These are phyloP conservation scores for Toxoplasma gondii DNA, from an alignment of 169 alveolate species.

Conservation along the genomic window DNA sequence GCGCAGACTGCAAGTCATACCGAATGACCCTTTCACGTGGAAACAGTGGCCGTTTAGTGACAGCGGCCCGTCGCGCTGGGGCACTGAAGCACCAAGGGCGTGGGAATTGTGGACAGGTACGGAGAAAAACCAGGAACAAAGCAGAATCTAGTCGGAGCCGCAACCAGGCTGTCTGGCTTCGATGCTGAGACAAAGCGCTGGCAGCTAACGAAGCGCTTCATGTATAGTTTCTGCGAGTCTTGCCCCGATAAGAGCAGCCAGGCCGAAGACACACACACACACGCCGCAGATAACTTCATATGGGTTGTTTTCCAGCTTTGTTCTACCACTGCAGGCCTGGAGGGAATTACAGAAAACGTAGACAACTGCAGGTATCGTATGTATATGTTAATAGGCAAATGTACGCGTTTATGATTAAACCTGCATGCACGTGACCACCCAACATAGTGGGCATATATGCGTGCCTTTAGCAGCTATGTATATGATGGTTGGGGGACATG, in stretches of 20 bases:
- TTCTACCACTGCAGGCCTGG: too few relatives aligned
- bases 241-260: too few relatives aligned
- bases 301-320: too few relatives aligned
- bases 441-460: too few relatives aligned
- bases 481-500: too few relatives aligned
- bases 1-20: conserved; percentile 65
- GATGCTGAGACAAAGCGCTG: background rate
- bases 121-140: background rate
- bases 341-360: too few relatives aligned
- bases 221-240: too few relatives aligned
- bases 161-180: background rate
- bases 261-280: too few relatives aligned
- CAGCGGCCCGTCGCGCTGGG: conserved; percentile 67
- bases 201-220: background rate
- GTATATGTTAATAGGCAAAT: background rate
- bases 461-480: too few relatives aligned
- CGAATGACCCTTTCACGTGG: conserved; percentile 70
- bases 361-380: background rate
- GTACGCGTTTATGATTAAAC: too few relatives aligned
- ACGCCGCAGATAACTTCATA: too few relatives aligned
- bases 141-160: background rate
- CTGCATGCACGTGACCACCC: too few relatives aligned
- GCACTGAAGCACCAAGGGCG: conserved; percentile 70
- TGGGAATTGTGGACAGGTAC: conserved; percentile 74
- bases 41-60: conserved; percentile 69